phyloP scores from a whole-genome alignment of 1,284 basidiomycete genomes.

The Flammula alnicola region DNA sequence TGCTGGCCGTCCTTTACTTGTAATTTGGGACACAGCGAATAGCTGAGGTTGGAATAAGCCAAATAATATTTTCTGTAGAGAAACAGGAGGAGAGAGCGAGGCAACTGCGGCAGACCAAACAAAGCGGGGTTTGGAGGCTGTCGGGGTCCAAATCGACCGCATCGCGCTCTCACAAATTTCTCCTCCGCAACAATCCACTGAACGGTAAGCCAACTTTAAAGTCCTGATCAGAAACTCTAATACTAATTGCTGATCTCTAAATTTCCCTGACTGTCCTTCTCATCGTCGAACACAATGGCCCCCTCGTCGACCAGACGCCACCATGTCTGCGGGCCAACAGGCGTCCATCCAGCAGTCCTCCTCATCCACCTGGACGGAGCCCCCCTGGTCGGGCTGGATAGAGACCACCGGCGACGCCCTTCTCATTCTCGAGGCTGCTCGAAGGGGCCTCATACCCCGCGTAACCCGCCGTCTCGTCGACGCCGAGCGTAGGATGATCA shows the following conservation, averaged over 20 bases:
- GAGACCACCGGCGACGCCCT: constrained; percentile 95
- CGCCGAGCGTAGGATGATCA: constrained; percentile 91
- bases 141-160: constrained; percentile 50
- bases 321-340: constrained; percentile 44
- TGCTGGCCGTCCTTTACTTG: too few species aligned
- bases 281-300: constrained; percentile 20
- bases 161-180: constrained; percentile 44
- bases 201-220: constrained; percentile 65
- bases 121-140: constrained; percentile 31
- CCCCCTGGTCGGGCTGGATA: constrained; percentile 92
- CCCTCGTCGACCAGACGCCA: constrained; percentile 9
- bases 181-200: constrained; percentile 54
- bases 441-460: constrained; percentile 87
- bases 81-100: constrained; percentile 18
- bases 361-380: constrained; percentile 67
- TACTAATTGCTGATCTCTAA: constrained; percentile 42
- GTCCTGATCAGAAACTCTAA: constrained; percentile 58
- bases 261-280: constrained; percentile 12
- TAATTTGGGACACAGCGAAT: too few species aligned
- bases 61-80: too few species aligned
- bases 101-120: constrained; percentile 38
- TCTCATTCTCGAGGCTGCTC: constrained; percentile 93
- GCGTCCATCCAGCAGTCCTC: constrained; percentile 42
- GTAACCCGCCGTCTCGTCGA: constrained; percentile 95
- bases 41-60: too few species aligned